Base-by-base conservation (phyloP, 805 yeast species). In the Babjeviella inositovora region DNA sequence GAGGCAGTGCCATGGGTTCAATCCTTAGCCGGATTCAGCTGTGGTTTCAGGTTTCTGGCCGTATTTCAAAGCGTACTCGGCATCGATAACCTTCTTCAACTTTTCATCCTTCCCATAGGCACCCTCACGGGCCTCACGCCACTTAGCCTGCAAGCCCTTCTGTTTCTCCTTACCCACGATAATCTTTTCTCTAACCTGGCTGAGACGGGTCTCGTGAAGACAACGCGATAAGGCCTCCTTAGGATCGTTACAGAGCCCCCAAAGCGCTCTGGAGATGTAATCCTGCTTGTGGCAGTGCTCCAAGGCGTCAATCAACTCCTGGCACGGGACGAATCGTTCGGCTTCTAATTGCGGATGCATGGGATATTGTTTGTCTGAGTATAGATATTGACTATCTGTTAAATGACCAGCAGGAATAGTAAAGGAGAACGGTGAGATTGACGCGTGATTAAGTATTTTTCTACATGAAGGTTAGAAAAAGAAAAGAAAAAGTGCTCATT, bases 201-300 rank as follows among this genome's bases (percentile, higher is more conserved):
- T 61, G 8, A 68, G 41, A 41, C 95, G 62, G 5, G 87, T 77
- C 25, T 67, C 68, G 39, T 82, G 90, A 13, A 92, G 56, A 49
- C 98, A 87, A 38, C 67, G 54, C 17, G 75, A 50, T 25, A 90
- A 57, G 24, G 77, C 85, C 31, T 76, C 80, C 38, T 84, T 84
- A 37, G 76, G 73, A 25, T 71, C 70, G 47, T 82, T 81, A 50
- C 98, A 87, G 28, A 66, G 57, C 14, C 97, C 97, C n/a, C n/a
- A n/a, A 34, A 81, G 53, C 6, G 79, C 71, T 42, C 77, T 68
- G 33, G 66, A 61, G 29, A 76, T 35, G 33, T 71, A 75, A 26
- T 71, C 75, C 25, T 60, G 60, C 28, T 68, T 61, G 38, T 85
- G 95, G 43, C 98, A 87, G 41, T 80, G 74, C 37, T 87, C 93